phyloP scores from a whole-genome alignment of 345 rosid species.

The Hibiscus tridactylites region DNA sequence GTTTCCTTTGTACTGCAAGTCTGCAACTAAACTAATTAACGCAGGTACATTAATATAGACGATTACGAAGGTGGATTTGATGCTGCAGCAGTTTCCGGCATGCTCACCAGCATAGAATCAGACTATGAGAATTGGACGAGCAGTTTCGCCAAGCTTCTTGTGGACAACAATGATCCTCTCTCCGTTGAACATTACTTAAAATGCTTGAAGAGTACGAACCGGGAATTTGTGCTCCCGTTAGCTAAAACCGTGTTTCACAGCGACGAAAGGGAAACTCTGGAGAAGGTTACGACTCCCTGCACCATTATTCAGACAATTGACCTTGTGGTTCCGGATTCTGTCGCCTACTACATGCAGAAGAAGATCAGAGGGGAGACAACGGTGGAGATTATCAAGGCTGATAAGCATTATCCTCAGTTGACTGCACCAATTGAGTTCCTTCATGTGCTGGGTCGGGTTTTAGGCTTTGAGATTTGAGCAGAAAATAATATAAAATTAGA shows the following conservation, averaged over 20 bases:
- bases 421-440: slow-evolving; percentile 50
- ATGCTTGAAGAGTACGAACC: slow-evolving; percentile 40
- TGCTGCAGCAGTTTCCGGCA: slow-evolving; percentile 24
- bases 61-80: slow-evolving; percentile 61
- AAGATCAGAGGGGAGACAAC: slow-evolving; percentile 47
- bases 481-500: background rate
- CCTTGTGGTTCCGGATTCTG: slow-evolving; percentile 41
- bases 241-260: slow-evolving; percentile 54
- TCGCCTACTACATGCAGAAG: slow-evolving; percentile 55
- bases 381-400: slow-evolving; percentile 40
- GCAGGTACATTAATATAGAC: slow-evolving; percentile 49
- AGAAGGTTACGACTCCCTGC: slow-evolving; percentile 45
- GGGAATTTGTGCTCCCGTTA: slow-evolving; percentile 41
- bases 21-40: background rate
- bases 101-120: slow-evolving; percentile 41
- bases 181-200: slow-evolving; percentile 26
- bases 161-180: slow-evolving; percentile 34
- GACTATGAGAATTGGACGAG: slow-evolving; percentile 43
- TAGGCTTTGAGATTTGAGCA: slow-evolving; percentile 24
- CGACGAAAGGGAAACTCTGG: slow-evolving; percentile 48
- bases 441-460: slow-evolving; percentile 29
- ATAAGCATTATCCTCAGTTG: slow-evolving; percentile 66
- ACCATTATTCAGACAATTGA: slow-evolving; percentile 48
- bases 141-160: slow-evolving; percentile 31
- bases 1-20: background rate